A percentile compares a stretch with the other conserved stretches of the same genome.
These are phyloP conservation scores for Infundibulicybe gibba DNA, from an alignment of 768 basidiomycete genomes.

Conservation along the genomic window DNA sequence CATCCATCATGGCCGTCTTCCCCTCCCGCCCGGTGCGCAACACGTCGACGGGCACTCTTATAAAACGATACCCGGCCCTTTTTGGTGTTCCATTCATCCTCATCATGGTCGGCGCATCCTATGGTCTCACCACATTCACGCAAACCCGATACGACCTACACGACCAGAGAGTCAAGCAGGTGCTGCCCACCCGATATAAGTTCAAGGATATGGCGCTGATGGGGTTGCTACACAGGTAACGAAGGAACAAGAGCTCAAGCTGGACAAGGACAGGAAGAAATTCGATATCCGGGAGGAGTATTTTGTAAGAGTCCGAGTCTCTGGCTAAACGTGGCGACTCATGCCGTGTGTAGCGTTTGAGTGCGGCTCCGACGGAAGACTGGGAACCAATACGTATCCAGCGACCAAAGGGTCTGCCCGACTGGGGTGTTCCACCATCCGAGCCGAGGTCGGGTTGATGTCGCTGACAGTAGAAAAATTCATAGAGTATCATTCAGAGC, in stretches of 20 bases:
- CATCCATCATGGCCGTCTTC: conserved; percentile 44
- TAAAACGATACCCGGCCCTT: conserved; percentile 60
- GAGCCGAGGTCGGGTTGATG: conserved; percentile 31
- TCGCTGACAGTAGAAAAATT: too few species aligned
- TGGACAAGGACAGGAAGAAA: conserved; percentile 69
- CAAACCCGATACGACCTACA: conserved; percentile 91
- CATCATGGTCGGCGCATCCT: conserved; percentile 84
- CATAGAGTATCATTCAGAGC: too few species aligned
- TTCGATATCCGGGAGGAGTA: conserved; percentile 96
- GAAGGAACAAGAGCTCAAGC: conserved; percentile 73
- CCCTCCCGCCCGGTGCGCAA: conserved; percentile 40
- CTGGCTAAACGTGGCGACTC: background rate
- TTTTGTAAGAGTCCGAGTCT: conserved; percentile 61
- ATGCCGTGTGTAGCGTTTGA: conserved; percentile 51
- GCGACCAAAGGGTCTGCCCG: conserved; percentile 83
- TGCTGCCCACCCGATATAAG: conserved; percentile 20
- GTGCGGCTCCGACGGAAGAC: conserved; percentile 56
- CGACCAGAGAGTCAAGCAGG: conserved; percentile 72
- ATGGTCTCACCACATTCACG: conserved; percentile 77
- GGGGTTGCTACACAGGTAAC: conserved; percentile 43
- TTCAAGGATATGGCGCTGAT: background rate
- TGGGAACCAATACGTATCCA: conserved; percentile 88
- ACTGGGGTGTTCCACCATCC: conserved; percentile 86
- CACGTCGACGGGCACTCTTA: conserved; percentile 31
- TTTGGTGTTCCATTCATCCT: conserved; percentile 89